Conservation (phyloP, 257 asterid species). For the Plectranthus barbatus region DNA sequence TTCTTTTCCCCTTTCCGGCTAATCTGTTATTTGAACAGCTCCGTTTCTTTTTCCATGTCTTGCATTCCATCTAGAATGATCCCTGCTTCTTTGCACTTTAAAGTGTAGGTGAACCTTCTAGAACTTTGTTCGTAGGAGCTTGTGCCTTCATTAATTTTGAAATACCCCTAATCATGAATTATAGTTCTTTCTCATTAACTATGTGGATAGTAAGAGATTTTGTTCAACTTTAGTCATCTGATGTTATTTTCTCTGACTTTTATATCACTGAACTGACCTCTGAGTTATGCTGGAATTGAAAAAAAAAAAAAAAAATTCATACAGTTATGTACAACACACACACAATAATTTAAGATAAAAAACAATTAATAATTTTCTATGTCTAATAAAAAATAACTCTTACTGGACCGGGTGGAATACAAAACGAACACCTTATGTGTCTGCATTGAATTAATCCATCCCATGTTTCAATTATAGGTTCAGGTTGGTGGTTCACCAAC, state of each 20-base stretch:
- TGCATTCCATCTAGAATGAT: neutral
- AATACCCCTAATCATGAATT: neutral
- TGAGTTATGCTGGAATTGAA: neutral
- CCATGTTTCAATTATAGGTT: slow-evolving; percentile 37
- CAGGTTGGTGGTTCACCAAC: slow-evolving; percentile 79
- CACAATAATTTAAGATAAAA: neutral
- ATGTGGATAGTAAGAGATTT: neutral
- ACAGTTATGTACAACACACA: neutral
- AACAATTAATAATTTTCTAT: neutral
- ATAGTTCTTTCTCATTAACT: neutral
- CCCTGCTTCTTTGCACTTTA: neutral
- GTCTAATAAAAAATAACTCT: neutral
- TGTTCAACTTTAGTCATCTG: neutral
- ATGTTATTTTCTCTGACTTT: neutral
- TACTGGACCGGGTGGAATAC: neutral
- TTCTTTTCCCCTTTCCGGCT: neutral
- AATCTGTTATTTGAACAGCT: neutral
- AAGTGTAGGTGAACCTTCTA: neutral
- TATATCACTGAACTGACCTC: neutral
- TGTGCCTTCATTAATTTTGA: neutral
- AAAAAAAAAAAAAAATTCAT: neutral
- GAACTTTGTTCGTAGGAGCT: neutral
- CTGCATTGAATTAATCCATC: neutral
- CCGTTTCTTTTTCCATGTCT: neutral
- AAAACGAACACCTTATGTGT: neutral